Evolutionary conservation across 2,329 filamentous ascomycete genomes (phyloP).

Genomic region (Stagonosporopsis rhizophila): DNA sequence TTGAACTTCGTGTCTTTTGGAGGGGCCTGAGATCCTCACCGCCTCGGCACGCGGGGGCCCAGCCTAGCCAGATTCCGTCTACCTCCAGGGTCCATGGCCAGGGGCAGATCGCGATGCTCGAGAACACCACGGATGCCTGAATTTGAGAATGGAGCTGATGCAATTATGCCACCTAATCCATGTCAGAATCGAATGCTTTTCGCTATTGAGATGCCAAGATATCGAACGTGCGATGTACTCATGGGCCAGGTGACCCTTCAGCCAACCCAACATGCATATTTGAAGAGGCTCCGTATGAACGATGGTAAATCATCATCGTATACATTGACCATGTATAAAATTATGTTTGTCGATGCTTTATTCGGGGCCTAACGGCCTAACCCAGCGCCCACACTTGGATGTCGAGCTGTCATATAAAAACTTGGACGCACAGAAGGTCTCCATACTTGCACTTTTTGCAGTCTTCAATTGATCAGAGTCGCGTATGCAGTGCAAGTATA

Average conservation of each 20-base stretch:
- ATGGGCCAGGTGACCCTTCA: too few species aligned
- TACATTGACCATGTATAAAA: background rate
- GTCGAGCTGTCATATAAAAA: background rate
- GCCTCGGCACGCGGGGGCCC: slow-evolving; percentile 29
- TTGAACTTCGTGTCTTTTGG: slow-evolving; percentile 26
- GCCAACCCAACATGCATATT: too few species aligned
- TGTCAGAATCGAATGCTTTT: background rate
- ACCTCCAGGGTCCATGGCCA: slow-evolving; percentile 17
- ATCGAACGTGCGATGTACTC: too few species aligned
- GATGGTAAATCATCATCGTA: too few species aligned
- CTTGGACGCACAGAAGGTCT: background rate
- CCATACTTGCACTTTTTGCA: background rate
- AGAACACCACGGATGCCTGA: background rate
- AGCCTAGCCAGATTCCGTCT: slow-evolving; percentile 18
- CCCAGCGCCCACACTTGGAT: background rate
- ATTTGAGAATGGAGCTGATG: background rate
- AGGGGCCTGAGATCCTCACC: slow-evolving; percentile 33
- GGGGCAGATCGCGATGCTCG: slow-evolving; percentile 5
- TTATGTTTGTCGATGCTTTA: background rate
- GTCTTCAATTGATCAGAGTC: background rate
- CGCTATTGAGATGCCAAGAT: too few species aligned
- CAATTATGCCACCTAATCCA: too few species aligned
- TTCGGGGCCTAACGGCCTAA: too few species aligned
- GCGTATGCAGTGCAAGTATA: background rate
- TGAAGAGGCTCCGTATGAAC: too few species aligned